A percentile compares a stretch with the other conserved stretches of the same genome.
These are phyloP conservation scores for Scutellaria minor DNA, from an alignment of 257 asterid genomes.

Conservation along the genomic window DNA sequence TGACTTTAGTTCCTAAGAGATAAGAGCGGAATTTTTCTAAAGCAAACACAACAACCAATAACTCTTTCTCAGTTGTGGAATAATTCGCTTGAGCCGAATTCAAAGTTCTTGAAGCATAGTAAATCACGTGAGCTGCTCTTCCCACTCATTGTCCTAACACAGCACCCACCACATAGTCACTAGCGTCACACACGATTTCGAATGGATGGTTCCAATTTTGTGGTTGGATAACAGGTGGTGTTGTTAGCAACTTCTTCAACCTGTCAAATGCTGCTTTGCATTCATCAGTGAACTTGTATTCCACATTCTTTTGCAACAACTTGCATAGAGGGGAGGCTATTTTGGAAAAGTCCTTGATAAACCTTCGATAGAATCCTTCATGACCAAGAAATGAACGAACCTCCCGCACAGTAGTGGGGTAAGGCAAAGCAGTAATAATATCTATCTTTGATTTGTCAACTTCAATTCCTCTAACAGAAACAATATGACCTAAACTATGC, in stretches of 20 bases:
- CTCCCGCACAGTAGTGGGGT: too few relatives aligned
- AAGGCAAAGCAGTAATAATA: too few relatives aligned
- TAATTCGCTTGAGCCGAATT: neutral
- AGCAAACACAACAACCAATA: neutral
- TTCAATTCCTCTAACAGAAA: too few relatives aligned
- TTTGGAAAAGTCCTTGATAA: neutral
- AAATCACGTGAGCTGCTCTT: neutral
- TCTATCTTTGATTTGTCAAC: too few relatives aligned
- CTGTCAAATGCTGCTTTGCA: neutral
- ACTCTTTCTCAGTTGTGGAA: neutral
- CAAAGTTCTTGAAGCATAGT: neutral
- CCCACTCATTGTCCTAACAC: neutral
- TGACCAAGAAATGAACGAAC: too few relatives aligned
- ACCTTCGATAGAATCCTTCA: neutral
- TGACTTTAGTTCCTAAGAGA: too few relatives aligned
- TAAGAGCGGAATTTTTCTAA: too few relatives aligned
- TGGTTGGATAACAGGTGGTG: too few relatives aligned
- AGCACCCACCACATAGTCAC: neutral
- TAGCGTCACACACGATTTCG: too few relatives aligned
- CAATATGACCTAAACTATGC: too few relatives aligned
- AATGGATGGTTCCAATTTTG: too few relatives aligned
- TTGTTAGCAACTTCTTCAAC: too few relatives aligned
- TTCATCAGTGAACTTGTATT: neutral
- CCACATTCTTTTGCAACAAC: neutral
- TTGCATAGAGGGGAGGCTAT: neutral